Conservation (phyloP, 169 alveolate genomes). For the Cryptosporidium sp. region DNA sequence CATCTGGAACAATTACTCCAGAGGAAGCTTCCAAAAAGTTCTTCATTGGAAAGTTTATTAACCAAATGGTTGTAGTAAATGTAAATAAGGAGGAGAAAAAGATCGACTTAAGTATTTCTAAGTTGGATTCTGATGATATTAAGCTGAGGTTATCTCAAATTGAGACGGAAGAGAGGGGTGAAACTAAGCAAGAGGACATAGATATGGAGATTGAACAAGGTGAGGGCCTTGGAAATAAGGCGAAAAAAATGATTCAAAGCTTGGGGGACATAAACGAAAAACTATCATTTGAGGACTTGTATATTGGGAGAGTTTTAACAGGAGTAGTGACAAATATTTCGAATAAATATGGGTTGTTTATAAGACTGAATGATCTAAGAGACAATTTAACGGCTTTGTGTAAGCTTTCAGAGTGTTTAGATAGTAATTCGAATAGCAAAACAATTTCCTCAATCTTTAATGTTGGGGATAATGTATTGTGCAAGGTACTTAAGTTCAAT, state of each 20-base stretch:
- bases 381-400: conserved; percentile 21
- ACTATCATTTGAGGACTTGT: conserved; percentile 35
- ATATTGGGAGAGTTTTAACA: conserved; percentile 50
- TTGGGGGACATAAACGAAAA: conserved; percentile 10
- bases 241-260: not conserved
- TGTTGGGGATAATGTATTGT: conserved; percentile 49
- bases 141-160: conserved; percentile 51
- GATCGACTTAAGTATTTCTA: conserved; percentile 57
- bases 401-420: conserved; percentile 35
- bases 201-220: not conserved
- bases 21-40: conserved; percentile 38
- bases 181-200: not conserved
- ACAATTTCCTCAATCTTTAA: conserved; percentile 25
- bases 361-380: conserved; percentile 27
- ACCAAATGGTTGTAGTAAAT: conserved; percentile 23
- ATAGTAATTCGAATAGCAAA: not conserved
- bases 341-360: conserved; percentile 33
- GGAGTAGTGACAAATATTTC: conserved; percentile 45
- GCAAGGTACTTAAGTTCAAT: conserved; percentile 43
- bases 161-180: not conserved
- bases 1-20: conserved; percentile 37
- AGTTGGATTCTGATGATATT: conserved; percentile 42
- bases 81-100: conserved; percentile 11
- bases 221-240: not conserved
- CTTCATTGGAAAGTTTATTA: conserved; percentile 22